These are phyloP conservation scores for Saururus chinensis DNA, from an alignment of 164 flowering plant species.

Conservation along the genomic window DNA sequence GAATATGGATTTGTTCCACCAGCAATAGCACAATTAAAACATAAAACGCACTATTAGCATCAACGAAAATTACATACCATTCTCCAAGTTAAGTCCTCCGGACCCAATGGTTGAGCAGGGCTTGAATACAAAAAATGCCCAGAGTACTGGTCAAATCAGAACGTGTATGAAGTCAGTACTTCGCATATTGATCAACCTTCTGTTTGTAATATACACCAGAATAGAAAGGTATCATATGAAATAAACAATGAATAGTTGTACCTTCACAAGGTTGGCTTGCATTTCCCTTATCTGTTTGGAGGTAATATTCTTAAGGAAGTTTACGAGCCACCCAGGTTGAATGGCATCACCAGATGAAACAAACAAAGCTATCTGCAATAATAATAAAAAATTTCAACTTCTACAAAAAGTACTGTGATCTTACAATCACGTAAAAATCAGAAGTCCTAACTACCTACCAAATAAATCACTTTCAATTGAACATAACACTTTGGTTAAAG, in stretches of 20 bases:
- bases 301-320: constrained; percentile 42
- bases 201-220: background rate
- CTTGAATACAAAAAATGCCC: constrained; percentile 78
- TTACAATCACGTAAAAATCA: no score
- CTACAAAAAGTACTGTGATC: background rate
- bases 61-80: constrained; percentile 44
- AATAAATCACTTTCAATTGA: no score
- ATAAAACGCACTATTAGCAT: background rate
- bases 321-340: constrained; percentile 76
- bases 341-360: constrained; percentile 87
- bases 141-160: constrained; percentile 38
- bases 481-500: no score
- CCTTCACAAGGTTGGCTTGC: constrained; percentile 70
- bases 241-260: constrained; percentile 11
- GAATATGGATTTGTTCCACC: background rate
- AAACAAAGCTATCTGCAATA: constrained; percentile 76
- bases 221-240: background rate
- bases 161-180: background rate
- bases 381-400: background rate
- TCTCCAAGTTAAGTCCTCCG: constrained; percentile 93
- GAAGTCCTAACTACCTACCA: no score
- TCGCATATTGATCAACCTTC: background rate
- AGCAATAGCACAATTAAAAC: background rate
- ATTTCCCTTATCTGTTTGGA: constrained; percentile 40
- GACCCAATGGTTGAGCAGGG: constrained; percentile 89